Percentiles rank a stretch among this genome's conserved stretches.
Evolutionary conservation across 768 basidiomycete genomes (phyloP).

Genomic region (Boletellus sp.): DNA sequence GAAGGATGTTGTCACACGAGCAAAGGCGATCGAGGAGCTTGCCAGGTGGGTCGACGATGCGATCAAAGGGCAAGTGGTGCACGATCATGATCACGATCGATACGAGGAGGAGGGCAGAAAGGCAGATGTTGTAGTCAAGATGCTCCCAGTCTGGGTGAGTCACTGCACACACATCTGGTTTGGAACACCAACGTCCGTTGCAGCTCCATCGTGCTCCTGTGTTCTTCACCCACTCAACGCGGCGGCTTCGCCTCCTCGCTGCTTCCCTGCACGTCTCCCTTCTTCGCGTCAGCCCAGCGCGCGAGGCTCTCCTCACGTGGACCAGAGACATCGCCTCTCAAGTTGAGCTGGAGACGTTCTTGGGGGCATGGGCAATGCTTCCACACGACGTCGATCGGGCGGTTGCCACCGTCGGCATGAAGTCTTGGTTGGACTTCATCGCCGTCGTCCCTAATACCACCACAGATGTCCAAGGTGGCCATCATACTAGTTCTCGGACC

Average conservation of each 20-base stretch:
- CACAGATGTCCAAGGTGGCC: conserved; percentile 4
- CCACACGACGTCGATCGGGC: conserved; percentile 68
- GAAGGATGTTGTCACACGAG: conserved; percentile 84
- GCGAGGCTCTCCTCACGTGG: conserved; percentile 48
- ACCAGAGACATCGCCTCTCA: conserved; percentile 45
- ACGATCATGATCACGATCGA: conserved; percentile 12
- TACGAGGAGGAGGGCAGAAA: conserved; percentile 17
- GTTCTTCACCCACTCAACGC: conserved; percentile 75
- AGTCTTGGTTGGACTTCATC: conserved; percentile 50
- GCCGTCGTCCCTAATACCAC: conserved; percentile 3
- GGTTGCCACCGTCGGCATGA: conserved; percentile 48
- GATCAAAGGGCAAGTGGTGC: conserved; percentile 41
- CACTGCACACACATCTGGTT: not conserved
- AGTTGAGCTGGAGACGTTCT: conserved; percentile 51
- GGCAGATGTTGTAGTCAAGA: conserved; percentile 42
- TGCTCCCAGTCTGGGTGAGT: conserved; percentile 90
- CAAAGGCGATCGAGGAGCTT: conserved; percentile 83
- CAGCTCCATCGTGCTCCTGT: conserved; percentile 86
- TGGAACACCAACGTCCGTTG: conserved; percentile 2
- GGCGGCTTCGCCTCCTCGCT: conserved; percentile 64
- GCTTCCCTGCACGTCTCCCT: conserved; percentile 62
- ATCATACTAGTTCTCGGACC: not conserved
- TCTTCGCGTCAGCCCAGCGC: conserved; percentile 49
- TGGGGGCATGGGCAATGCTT: conserved; percentile 73
- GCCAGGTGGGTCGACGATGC: conserved; percentile 60